Base-by-base conservation (phyloP, 345 rosid genomes). In the Eucalyptus polyanthemos region DNA sequence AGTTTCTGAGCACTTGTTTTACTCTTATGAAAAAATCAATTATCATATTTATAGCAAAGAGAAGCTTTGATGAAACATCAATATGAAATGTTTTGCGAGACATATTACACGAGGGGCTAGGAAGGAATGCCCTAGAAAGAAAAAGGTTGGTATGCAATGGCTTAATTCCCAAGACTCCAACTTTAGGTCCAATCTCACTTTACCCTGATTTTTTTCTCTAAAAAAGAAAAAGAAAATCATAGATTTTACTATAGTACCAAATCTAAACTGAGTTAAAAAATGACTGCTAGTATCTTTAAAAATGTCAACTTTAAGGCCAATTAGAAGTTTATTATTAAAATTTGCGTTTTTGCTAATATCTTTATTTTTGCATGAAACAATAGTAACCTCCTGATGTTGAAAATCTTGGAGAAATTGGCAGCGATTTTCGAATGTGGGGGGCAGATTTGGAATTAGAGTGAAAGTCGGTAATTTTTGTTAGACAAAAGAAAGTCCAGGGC, bases 371-470 rank as follows among this genome's bases (percentile, higher is more conserved):
- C 3, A 69, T 34, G 7, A 22, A 69, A 69, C 24, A 34, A 34
- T 21, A 34, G 2, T 14, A 65, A 16, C 19, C 6, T n/a, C 5
- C 0, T 3, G 2, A 8, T 19, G 25, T 69, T 34, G 24, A 34
- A 15, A 15, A 16, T 69, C 24, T 17, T 17, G 24, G 5, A 69
- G 44, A 34, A 69, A 34, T 31, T 10, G 5, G 5, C 2, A 1
- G 17, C 21, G 3, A 15, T n/a, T 27, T 60, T 27, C 2, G 34
- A 67, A n/a, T 2, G 6, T 14, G 1, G 3, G 9, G 37, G 21
- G 17, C 21, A 34, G 2, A 69, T 17, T 9, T 17, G 4, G 7
- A 0, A 2, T 9, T 69, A 34, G 7, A 69, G 24, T 0, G 25
- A 69, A 17, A 34, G 42, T 34, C 2, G 4, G 2, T 34, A 44